Conservation (phyloP, 441 rosid genomes). For the Isatis lusitanica region DNA sequence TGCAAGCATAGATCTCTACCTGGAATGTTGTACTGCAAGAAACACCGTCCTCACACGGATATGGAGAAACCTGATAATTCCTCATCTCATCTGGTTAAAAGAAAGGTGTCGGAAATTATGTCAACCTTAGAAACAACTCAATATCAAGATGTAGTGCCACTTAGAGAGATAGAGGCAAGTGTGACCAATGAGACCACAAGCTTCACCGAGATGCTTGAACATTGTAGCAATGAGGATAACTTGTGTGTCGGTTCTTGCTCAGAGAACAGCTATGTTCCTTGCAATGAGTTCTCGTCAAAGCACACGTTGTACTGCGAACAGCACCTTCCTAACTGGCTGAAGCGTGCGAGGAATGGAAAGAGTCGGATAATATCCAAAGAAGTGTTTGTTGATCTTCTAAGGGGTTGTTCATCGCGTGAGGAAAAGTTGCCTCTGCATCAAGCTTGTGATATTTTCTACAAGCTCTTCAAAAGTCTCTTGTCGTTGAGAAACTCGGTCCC, state of each 20-base stretch:
- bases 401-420: slow-evolving; percentile 57
- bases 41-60: slow-evolving; percentile 77
- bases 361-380: slow-evolving; percentile 95
- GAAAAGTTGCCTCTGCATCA: slow-evolving; percentile 76
- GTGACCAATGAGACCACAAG: slow-evolving; percentile 37
- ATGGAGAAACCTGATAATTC: slow-evolving; percentile 30
- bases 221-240: slow-evolving; percentile 41
- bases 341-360: slow-evolving; percentile 97
- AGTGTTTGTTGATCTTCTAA: slow-evolving; percentile 77
- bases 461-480: slow-evolving; percentile 86
- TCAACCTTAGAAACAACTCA: slow-evolving; percentile 43
- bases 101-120: slow-evolving; percentile 55
- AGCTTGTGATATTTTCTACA: slow-evolving; percentile 96
- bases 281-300: slow-evolving; percentile 70
- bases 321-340: slow-evolving; percentile 99
- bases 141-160: slow-evolving; percentile 56
- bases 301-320: slow-evolving; percentile 82
- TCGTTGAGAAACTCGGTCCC: slow-evolving; percentile 91
- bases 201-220: slow-evolving; percentile 50
- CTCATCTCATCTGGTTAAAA: slow-evolving; percentile 48
- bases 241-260: slow-evolving; percentile 70
- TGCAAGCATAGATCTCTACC: slow-evolving; percentile 93
- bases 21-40: slow-evolving; percentile 87
- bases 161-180: slow-evolving; percentile 48
- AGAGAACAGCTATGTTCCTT: slow-evolving; percentile 46